Percentiles rank a stretch among this genome's conserved stretches.
Conservation (phyloP, 1,284 basidiomycete genomes). For the Cryptococcus sp. region DNA sequence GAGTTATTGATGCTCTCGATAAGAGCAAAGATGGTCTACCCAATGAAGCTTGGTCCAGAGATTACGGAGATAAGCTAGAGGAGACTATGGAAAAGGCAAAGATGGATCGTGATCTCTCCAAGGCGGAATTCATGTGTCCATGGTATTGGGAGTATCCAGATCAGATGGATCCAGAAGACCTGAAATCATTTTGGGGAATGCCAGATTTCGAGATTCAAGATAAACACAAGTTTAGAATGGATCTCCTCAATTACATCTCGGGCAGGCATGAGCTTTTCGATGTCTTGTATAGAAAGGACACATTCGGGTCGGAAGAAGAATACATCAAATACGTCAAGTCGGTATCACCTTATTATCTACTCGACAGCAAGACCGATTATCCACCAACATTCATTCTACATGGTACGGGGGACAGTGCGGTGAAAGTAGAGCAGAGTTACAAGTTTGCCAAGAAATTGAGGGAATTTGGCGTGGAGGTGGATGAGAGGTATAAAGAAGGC, state of each 20-base stretch:
- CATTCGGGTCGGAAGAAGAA: conserved; percentile 7
- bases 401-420: conserved; percentile 17
- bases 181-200: conserved; percentile 12
- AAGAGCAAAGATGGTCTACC: conserved; percentile 1
- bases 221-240: conserved; percentile 14
- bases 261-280: conserved; percentile 3
- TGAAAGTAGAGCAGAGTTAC: conserved; percentile 17
- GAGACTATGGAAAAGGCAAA: conserved; percentile 2
- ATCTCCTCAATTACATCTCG: conserved; percentile 11
- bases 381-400: conserved; percentile 30
- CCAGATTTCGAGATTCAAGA: conserved; percentile 7
- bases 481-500: conserved; percentile 13
- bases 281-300: conserved; percentile 12
- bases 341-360: conserved; percentile 9
- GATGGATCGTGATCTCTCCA: conserved; percentile 8
- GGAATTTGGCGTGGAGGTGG: conserved; percentile 8
- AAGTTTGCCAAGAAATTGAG: conserved; percentile 15
- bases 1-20: conserved; percentile 22
- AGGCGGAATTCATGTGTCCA: conserved; percentile 8
- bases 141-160: conserved; percentile 16
- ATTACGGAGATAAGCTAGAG: not conserved
- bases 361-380: conserved; percentile 9
- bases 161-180: conserved; percentile 7
- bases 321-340: conserved; percentile 7
- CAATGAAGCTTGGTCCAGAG: not conserved